phyloP scores from a whole-genome alignment of 2,329 filamentous ascomycete species.

The Rutstroemia sp. region DNA sequence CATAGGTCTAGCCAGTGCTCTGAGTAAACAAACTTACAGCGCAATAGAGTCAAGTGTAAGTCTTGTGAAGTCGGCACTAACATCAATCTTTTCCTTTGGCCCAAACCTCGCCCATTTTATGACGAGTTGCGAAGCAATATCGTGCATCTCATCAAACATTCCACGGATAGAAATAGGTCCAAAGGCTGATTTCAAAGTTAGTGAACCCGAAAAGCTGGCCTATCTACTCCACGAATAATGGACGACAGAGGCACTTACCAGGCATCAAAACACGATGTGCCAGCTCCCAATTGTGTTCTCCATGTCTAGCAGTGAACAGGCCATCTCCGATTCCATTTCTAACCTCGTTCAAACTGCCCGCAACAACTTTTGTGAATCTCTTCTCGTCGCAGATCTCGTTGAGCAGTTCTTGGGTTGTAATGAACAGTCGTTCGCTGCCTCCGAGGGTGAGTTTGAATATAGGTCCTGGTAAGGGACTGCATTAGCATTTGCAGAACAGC shows the following conservation, averaged over 20 bases:
- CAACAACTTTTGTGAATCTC: slow-evolving; percentile 54
- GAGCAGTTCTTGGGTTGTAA: slow-evolving; percentile 47
- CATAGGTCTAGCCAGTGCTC: slow-evolving; percentile 28
- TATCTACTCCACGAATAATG: too few relatives aligned
- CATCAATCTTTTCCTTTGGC: slow-evolving; percentile 46
- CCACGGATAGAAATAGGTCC: slow-evolving; percentile 58
- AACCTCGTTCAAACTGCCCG: slow-evolving; percentile 44
- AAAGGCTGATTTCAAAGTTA: slow-evolving; percentile 40
- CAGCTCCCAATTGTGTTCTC: slow-evolving; percentile 57
- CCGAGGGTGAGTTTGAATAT: slow-evolving; percentile 51
- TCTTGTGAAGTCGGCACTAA: slow-evolving; percentile 65
- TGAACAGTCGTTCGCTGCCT: slow-evolving; percentile 39
- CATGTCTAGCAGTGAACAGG: slow-evolving; percentile 51
- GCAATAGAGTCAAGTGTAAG: slow-evolving; percentile 57
- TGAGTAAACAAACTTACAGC: slow-evolving; percentile 31
- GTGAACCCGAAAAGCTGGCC: too few relatives aligned
- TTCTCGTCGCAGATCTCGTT: slow-evolving; percentile 57
- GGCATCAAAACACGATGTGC: slow-evolving; percentile 60
- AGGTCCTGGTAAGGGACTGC: slow-evolving; percentile 26
- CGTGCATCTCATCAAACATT: slow-evolving; percentile 66
- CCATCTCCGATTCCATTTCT: slow-evolving; percentile 56
- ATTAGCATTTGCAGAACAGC: not conserved
- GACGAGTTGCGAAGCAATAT: slow-evolving; percentile 57
- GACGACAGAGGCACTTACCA: not conserved
- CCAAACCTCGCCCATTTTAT: slow-evolving; percentile 64